Base-by-base conservation (phyloP, 225 moss, liverwort and hornwort genomes). In the Neckera pumila region DNA sequence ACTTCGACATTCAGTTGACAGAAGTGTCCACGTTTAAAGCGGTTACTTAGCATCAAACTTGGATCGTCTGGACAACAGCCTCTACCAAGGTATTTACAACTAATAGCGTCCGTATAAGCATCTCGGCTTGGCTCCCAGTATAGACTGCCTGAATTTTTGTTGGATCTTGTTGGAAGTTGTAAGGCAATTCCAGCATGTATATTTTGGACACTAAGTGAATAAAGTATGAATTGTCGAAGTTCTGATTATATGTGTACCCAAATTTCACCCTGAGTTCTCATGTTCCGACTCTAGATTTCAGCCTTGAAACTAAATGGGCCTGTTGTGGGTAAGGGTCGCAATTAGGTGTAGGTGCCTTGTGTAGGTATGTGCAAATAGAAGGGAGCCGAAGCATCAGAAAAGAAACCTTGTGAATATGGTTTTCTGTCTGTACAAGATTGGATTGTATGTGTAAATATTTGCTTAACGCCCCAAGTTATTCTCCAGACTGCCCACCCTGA, bases 1-100 rank as follows among this genome's bases (percentile, higher is more conserved):
- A 99, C 93, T 99, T 97, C 86, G 95, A 95, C 72, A 92, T 89
- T 23, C 84, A 89, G 31, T 86, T 53, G 80, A 88, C 90, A 40
- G 54, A 79, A 82, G 61, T 3, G 51, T 67, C 77, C 57, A 49
- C 36, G 28, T 89, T 85, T 79, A 72, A 56, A 80, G 58, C 77
- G 12, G 21, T 83, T 63, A 47, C 62, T 85, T 82, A 78, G 81
- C 80, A 36, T 63, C 71, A 63, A 34, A 43, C 67, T 66, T 30
- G 88, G 81, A 82, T 82, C 82, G n/a, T 61, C 74, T 85, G 53
- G 43, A 45, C 61, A 19, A 14, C 14, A 59, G 28, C 67, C 49
- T 85, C 40, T 54, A 38, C 22, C 53, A 65, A 65, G 80, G 70
- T 70, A 59, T 36, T 36, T 60, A 20, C 58, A 86, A 43, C 34